Evolutionary conservation across 1,139 yeast genomes (phyloP), one percentile per base, ranked within the genome.

Genomic region (Saccharomycopsis hybrid): DNA sequence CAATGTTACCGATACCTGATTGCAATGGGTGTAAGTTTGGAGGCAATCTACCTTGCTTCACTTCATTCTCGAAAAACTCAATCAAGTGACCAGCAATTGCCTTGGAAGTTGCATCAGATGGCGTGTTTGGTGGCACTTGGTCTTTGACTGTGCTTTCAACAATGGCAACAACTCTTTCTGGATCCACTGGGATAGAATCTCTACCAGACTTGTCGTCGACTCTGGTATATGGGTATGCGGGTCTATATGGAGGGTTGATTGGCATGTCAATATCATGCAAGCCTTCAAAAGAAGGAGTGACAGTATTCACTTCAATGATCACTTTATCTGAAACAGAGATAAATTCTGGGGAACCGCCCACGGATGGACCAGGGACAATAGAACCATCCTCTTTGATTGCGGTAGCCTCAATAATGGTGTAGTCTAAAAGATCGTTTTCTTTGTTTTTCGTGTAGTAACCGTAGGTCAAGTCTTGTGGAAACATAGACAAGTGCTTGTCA

Each of bases 1-100:
- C 97, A 68, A 92, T 90, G 70, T 92, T 92, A 67, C 98, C 98
- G 61, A 92, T 92, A 68, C 98, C 98, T 43, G 95, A 85, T 73
- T 92, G 98, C 63, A 92, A 74, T 53, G 98, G 98, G 62, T 84
- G 94, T 67, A 92, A 77, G 71, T 88, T 90, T 57, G 78, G 86
- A 42, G 98, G 98, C 68, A 92, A 70, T 70, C 98, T 84, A 57
- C 97, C 97, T 49, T 68, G 69, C 60, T 76, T 78, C 53, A 92
- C 97, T 70, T 92, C 98, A 57, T 87, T 80, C 68, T 88, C 87
- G 60, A 92, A 85, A 69, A 92, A 92, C 60, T 86, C 95, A 56
- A 92, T 82, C 66, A 92, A 76, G 67, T 92, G 85, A 52, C 71
- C 67, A 43, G 97, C 97, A 69, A 92, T 90, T 54, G 77, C 76